Conservation (phyloP, 805 yeast genomes). For the Zygoascus biomembranicola region DNA sequence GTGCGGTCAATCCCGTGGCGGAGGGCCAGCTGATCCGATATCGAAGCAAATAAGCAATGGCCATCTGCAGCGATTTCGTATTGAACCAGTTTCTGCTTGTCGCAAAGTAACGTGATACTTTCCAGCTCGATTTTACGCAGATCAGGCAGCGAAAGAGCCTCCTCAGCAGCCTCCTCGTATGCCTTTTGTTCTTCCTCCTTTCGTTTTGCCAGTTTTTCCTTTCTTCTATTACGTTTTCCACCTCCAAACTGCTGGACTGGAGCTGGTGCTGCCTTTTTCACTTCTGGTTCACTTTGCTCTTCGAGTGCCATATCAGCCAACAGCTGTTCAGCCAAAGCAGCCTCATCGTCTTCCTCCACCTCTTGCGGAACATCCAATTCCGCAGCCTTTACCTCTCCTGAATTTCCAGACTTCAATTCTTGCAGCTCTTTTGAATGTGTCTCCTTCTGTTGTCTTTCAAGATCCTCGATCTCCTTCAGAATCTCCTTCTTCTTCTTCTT, state of each 20-base stretch:
- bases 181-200: conserved; percentile 58
- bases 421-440: conserved; percentile 49
- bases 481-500: conserved; percentile 54
- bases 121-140: conserved; percentile 63
- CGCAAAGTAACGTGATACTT: conserved; percentile 48
- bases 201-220: conserved; percentile 71
- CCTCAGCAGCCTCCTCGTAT: conserved; percentile 59
- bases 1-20: conserved; percentile 39
- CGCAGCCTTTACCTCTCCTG: conserved; percentile 2
- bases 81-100: conserved; percentile 40
- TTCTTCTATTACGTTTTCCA: conserved; percentile 65
- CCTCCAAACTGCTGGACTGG: conserved; percentile 9
- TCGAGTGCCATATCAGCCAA: conserved; percentile 49
- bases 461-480: conserved; percentile 44
- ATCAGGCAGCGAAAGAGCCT: conserved; percentile 61
- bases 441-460: conserved; percentile 48
- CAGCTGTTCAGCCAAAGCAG: conserved; percentile 57
- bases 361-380: conserved; percentile 22
- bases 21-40: conserved; percentile 61
- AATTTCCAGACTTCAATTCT: conserved; percentile 6
- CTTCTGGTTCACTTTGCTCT: conserved; percentile 20
- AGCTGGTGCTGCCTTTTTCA: conserved; percentile 5
- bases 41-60: conserved; percentile 82
- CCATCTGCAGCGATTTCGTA: conserved; percentile 85
- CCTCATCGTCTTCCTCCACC: conserved; percentile 36